These are phyloP conservation scores for Mucor indicus DNA, from an alignment of 371 early-diverging fungal genomes.

Conservation along the genomic window DNA sequence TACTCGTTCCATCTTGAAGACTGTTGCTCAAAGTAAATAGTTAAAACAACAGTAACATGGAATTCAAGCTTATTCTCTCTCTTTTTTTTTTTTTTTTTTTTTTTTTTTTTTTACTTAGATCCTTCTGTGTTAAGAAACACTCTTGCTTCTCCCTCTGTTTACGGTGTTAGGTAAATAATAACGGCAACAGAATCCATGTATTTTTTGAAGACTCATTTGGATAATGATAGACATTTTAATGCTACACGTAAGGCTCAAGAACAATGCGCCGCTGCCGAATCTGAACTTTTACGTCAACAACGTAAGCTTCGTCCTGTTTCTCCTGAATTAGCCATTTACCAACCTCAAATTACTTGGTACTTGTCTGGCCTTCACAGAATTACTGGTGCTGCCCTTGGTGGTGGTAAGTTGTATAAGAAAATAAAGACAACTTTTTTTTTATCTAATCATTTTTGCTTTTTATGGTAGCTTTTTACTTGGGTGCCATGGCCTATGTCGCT, in stretches of 20 bases:
- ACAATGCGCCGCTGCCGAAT: slow-evolving; percentile 49
- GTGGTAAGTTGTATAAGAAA: slow-evolving; percentile 49
- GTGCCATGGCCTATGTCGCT: slow-evolving; percentile 60
- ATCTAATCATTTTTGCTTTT: slow-evolving; percentile 1
- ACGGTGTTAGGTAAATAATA: slow-evolving; percentile 36
- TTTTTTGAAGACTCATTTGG: neutral
- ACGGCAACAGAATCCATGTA: neutral
- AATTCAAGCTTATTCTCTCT: neutral
- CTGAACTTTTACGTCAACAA: slow-evolving; percentile 56
- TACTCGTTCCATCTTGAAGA: slow-evolving; percentile 44
- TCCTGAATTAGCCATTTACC: slow-evolving; percentile 86
- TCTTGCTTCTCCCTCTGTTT: slow-evolving; percentile 24
- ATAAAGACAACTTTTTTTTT: neutral
- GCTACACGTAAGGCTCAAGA: slow-evolving; percentile 28
- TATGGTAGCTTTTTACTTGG: slow-evolving; percentile 62
- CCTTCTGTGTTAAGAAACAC: slow-evolving; percentile 38
- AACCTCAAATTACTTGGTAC: slow-evolving; percentile 85
- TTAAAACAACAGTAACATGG: neutral
- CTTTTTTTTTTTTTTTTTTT: neutral
- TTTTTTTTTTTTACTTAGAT: slow-evolving; percentile 17
- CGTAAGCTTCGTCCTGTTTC: slow-evolving; percentile 78
- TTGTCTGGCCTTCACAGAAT: slow-evolving; percentile 77
- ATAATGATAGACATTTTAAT: slow-evolving; percentile 35
- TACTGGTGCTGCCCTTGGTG: slow-evolving; percentile 78
- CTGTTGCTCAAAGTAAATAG: slow-evolving; percentile 45